Evolutionary conservation across 495 filamentous ascomycete genomes (phyloP), one percentile per base, ranked within the genome.

Genomic region (Aspergillus haitiensis): DNA sequence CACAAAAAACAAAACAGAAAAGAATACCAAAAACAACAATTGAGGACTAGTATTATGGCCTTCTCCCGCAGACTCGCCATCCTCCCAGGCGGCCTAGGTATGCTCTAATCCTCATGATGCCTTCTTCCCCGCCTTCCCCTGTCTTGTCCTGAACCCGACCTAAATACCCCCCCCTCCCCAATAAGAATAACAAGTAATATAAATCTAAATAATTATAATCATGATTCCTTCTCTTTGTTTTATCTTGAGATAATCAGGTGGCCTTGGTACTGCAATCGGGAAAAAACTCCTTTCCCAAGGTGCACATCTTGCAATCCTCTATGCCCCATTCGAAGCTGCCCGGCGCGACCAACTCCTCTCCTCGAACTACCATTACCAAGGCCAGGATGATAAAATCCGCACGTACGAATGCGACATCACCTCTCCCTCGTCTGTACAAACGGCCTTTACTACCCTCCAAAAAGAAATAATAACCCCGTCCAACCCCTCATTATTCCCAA

Each of bases 391-490:
- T 27, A 62, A 67, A 16, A 72, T 77, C 60, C 67, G 57, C 57
- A 67, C 72, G 9, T 77, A 75, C 39, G 73, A 73, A 66, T 77
- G 75, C 64, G 75, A 77, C 37, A 77, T 77, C 60, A 75, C 75
- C 0, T 70, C 69, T 0, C 66, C 75, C 13, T 67, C 72, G 0
- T 75, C 73, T 0, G 75, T 77, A 1, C 64, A 75, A 37, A 61
- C 67, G 9, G 73, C 68, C 0, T 77, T 77, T 32, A 15, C 32
- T 27, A 42, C 63, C 1, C 33, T 77, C 0, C 18, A 67, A 2
- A 60, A 66, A 5, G 63, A 75, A 9, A 48, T 66, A 8, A 42
- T 70, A 1, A 45, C 59, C 0, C 60, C 68, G 3, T 62, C 64
- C 8, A 39, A 4, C 57, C 65, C 0, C 21, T 27, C 21, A 27